Evolutionary conservation across 257 asterid genomes (phyloP).

Genomic region (Orobanche coerulescens): DNA sequence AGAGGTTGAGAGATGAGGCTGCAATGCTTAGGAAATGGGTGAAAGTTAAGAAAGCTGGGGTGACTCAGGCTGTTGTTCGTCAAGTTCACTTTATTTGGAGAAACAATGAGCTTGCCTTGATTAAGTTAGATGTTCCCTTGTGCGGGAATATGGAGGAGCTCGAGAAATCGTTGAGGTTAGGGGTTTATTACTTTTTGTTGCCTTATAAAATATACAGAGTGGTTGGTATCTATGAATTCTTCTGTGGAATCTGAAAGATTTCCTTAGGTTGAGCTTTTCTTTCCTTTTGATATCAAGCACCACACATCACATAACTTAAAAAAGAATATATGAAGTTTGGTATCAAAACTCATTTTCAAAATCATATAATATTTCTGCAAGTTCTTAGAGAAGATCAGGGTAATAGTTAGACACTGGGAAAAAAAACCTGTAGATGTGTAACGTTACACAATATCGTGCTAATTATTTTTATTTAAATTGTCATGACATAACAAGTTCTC

Average conservation of each 20-base stretch:
- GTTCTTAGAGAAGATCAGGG: no score
- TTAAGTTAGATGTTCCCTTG: constrained; percentile 80
- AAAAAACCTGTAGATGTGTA: background rate
- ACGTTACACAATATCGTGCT: no score
- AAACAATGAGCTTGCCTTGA: constrained; percentile 73
- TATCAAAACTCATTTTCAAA: background rate
- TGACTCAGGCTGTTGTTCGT: constrained; percentile 64
- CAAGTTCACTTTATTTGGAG: constrained; percentile 60
- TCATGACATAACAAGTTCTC: no score
- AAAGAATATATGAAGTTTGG: background rate
- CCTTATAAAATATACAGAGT: background rate
- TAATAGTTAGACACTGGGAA: no score
- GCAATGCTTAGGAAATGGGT: constrained; percentile 63
- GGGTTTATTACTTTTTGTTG: constrained; percentile 18
- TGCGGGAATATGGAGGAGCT: constrained; percentile 77
- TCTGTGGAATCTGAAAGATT: background rate
- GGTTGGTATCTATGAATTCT: no score
- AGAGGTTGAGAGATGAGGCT: constrained; percentile 67
- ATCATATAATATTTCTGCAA: background rate
- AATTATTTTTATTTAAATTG: constrained; percentile 10
- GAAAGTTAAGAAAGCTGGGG: constrained; percentile 90
- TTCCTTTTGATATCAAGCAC: background rate
- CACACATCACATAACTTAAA: no score
- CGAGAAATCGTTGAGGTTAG: constrained; percentile 78
- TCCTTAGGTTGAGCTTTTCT: background rate